Evolutionary conservation across 2,329 filamentous ascomycete genomes (phyloP).

Genomic region (Botrytis elliptica): DNA sequence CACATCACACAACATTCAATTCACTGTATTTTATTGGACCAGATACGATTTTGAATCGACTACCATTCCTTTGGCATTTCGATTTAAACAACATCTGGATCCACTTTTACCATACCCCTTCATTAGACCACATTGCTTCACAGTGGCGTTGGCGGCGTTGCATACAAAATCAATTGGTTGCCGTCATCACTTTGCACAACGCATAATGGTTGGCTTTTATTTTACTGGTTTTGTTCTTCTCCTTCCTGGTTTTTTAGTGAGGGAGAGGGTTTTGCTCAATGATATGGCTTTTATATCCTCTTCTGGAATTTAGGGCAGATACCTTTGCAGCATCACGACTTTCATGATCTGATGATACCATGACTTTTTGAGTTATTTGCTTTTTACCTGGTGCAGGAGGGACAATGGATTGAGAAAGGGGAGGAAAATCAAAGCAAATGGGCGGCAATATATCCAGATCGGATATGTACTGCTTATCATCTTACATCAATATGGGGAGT

Average conservation of each 20-base stretch:
- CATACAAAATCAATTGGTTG: constrained; percentile 26
- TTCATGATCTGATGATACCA: constrained; percentile 22
- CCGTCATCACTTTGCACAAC: constrained; percentile 19
- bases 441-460: not conserved
- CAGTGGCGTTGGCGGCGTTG: constrained; percentile 26
- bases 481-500: constrained; percentile 19
- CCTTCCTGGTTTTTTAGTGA: constrained; percentile 11
- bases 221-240: constrained; percentile 17
- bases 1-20: constrained; percentile 29
- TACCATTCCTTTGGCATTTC: constrained; percentile 31
- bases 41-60: constrained; percentile 29
- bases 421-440: constrained; percentile 9
- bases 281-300: constrained; percentile 7
- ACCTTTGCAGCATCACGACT: constrained; percentile 19
- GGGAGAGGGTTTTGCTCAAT: constrained; percentile 18
- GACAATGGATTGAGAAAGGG: not conserved
- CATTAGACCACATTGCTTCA: constrained; percentile 30
- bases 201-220: constrained; percentile 20
- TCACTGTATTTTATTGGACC: constrained; percentile 39
- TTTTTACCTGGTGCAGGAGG: not conserved
- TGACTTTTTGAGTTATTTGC: constrained; percentile 8
- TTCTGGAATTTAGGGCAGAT: constrained; percentile 9
- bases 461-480: constrained; percentile 13
- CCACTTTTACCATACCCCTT: constrained; percentile 26
- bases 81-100: constrained; percentile 31